Evolutionary conservation across 2,329 filamentous ascomycete genomes (phyloP), one percentile per base, ranked within the genome.

Genomic region (Colletotrichum simmondsii): DNA sequence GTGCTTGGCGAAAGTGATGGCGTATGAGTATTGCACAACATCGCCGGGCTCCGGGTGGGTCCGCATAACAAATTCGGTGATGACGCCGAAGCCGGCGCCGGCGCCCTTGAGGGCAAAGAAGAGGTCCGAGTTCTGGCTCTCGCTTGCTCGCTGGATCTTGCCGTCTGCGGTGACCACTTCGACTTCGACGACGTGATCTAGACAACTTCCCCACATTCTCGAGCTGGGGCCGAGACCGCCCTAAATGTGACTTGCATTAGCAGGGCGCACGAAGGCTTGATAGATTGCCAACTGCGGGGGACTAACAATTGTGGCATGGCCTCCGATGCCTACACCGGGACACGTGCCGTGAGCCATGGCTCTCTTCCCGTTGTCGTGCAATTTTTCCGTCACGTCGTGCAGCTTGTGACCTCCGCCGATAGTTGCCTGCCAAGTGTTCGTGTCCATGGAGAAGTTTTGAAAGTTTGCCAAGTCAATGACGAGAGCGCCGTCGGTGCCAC

Each of bases 291-390:
- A 22, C 35, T 61, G 56, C 54, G 37, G 58, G 28, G 32, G 11
- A 79, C 85, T 76, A 75, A 88, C 87, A 69, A 89, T 87, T 2
- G 88, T 90, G 3, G 88, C 86, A 75, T 91, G 89, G 0, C 89
- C 89, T 46, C 89, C 89, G 11, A 90, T 84, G 6, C 89, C 89
- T 12, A 91, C 89, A 6, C 85, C 86, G 0, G 89, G 89, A 71
- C 90, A 92, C 1, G 88, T 87, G 11, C 90, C 90, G 67, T 92
- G 90, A 0, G 90, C 83, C 65, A 92, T 87, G 2, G 89, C 90
- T n/a, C 90, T 84, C 32, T 84, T 83, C 6, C 88, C 89, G 65
- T 86, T 83, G 8, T 85, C 77, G 68, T 89, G 86, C 11, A 92
- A 81, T 54, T 82, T 80, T 46, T 84, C 78, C 11, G 88, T 87